Evolutionary conservation across 2,329 filamentous ascomycete species (phyloP), one percentile per base, ranked within the genome.

Genomic region (Talaromyces sp.): DNA sequence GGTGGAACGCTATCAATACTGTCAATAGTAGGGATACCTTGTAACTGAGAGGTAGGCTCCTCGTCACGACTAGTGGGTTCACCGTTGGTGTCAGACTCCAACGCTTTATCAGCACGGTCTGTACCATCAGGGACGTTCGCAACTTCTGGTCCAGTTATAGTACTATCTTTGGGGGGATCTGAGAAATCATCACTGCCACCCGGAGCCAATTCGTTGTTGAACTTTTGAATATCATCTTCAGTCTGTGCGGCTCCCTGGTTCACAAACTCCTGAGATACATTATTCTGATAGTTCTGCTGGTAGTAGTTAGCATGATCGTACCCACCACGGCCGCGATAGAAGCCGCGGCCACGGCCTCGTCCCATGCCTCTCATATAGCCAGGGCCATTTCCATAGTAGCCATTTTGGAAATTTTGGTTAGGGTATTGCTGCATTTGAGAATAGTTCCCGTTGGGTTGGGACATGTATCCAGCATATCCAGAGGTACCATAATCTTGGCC

Each of bases 401-500:
- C 90, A 89, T 91, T 91, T 80, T 90, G 82, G 75, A 82, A 85
- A 77, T 86, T 84, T 83, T 86, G 84, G 83, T 84, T 86, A 80
- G 81, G 81, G 78, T 83, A 86, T 71, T 66, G 64, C 65, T 66
- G 64, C 74, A 74, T 75, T 71, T 88, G 87, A 80, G 88, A 88
- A 87, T 90, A 93, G 86, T 92, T 63, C 88, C 89, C 90, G 87
- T 89, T 87, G 86, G 88, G 77, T 73, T 90, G 86, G 84, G 89
- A 83, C 86, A 90, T 89, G 89, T 89, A 86, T 80, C 82, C 82
- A 64, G 62, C 65, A 80, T 85, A 91, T 82, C 88, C 89, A 84
- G 87, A 84, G 84, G 90, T 85, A 82, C 89, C 89, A 87, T 86
- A 92, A 82, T 91, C 89, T 90, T 89, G 88, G 84, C 87, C 88